phyloP scores from a whole-genome alignment of 306 rosid genomes.

The Lotus japonicus region DNA sequence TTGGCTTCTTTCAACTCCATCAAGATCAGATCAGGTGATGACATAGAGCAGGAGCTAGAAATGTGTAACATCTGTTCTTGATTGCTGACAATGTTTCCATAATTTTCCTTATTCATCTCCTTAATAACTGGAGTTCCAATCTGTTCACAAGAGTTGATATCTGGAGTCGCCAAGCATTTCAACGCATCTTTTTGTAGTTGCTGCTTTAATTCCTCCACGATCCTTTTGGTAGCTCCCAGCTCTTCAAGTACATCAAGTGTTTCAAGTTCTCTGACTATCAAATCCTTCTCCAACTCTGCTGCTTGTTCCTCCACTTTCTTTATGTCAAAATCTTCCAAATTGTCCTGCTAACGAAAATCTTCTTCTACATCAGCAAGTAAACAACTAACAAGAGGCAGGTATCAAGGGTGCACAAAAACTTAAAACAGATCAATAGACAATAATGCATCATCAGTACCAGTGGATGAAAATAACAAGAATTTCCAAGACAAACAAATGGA shows the following conservation, averaged over 20 bases:
- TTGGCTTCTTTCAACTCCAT: conserved; percentile 88
- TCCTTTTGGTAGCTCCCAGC: conserved; percentile 71
- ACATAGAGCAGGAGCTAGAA: conserved; percentile 38
- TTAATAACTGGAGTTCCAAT: conserved; percentile 47
- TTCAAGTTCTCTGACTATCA: conserved; percentile 91
- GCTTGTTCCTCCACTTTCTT: conserved; percentile 97
- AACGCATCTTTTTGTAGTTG: conserved; percentile 69
- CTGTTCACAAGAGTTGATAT: conserved; percentile 34
- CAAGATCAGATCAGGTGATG: conserved; percentile 74
- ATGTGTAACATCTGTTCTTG: conserved; percentile 40
- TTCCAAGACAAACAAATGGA: not conserved
- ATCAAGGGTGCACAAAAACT: conserved; percentile 8
- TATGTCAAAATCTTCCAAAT: conserved; percentile 60
- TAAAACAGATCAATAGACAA: not conserved
- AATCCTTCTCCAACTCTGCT: conserved; percentile 89
- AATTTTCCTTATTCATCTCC: conserved; percentile 52
- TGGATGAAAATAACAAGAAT: not conserved
- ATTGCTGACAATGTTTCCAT: conserved; percentile 19
- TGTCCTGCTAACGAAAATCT: conserved; percentile 34
- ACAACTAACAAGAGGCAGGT: conserved; percentile 11
- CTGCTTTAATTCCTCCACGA: conserved; percentile 82
- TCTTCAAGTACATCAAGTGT: conserved; percentile 94
- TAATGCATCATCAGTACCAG: not conserved
- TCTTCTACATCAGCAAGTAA: conserved; percentile 28
- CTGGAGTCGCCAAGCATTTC: conserved; percentile 47